A percentile compares a stretch with the other conserved stretches of the same genome.
These are phyloP conservation scores for Drechslerella stenobrocha DNA, from an alignment of 2,329 filamentous ascomycete genomes.

Conservation along the genomic window DNA sequence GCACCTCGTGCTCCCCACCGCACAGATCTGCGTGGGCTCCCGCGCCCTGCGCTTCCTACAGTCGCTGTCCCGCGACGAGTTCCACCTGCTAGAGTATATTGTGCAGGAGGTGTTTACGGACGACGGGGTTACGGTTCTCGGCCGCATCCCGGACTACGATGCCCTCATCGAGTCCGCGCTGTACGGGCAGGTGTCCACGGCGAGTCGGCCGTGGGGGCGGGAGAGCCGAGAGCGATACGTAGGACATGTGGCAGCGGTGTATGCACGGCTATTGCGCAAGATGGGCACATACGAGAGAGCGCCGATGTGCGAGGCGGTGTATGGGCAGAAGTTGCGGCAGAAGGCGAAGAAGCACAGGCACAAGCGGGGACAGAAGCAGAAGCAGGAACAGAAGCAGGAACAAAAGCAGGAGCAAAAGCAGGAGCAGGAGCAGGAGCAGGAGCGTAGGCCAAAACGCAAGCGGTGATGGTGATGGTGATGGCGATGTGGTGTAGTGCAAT, in stretches of 20 bases:
- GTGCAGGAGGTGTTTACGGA: conserved; percentile 43
- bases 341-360: not conserved
- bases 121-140: conserved; percentile 32
- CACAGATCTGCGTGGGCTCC: conserved; percentile 22
- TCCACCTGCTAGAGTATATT: conserved; percentile 23
- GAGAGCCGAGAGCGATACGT: conserved; percentile 24
- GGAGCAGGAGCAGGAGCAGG: too few species aligned
- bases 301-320: conserved; percentile 25
- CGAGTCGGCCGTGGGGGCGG: conserved; percentile 17
- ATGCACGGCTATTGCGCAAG: conserved; percentile 27
- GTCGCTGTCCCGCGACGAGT: conserved; percentile 18
- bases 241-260: conserved; percentile 34
- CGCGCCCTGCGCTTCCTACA: conserved; percentile 29
- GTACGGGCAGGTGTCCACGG: conserved; percentile 13
- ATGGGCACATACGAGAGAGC: conserved; percentile 31
- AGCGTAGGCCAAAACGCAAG: too few species aligned
- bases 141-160: conserved; percentile 35
- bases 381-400: not conserved
- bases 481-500: too few species aligned
- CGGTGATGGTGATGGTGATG: too few species aligned
- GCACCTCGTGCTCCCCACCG: conserved; percentile 31
- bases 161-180: conserved; percentile 23
- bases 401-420: too few species aligned
- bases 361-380: not conserved
- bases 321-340: conserved; percentile 15